Conservation (phyloP, 129 eudicot genomes). For the sunflower (Helianthus annuus) region HanXRQr2.0-SUNRISE NC_035446.2:115486159-115486658, state of each 20-base stretch:
- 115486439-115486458: constrained; percentile 4
- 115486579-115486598: not conserved
- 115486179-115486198: too few species aligned
- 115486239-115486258: not conserved
- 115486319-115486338: not conserved
- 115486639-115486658: too few species aligned
- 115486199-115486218: too few species aligned
- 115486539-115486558: too few species aligned
- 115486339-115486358: not conserved
- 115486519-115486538: too few species aligned
- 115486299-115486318: not conserved
- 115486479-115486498: too few species aligned
- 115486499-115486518: too few species aligned
- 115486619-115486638: too few species aligned
- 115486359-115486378: not conserved
- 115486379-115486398: not conserved
- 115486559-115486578: not conserved
- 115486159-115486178: too few species aligned
- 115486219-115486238: not conserved
- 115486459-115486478: not conserved
- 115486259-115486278: not conserved
- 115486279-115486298: not conserved
- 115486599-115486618: not conserved
- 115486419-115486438: constrained; percentile 6
- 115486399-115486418: not conserved